Evolutionary conservation across 371 early-diverging fungal species (phyloP), one percentile per base, ranked within the genome.

Genomic region (Lichtheimia corymbifera): DNA sequence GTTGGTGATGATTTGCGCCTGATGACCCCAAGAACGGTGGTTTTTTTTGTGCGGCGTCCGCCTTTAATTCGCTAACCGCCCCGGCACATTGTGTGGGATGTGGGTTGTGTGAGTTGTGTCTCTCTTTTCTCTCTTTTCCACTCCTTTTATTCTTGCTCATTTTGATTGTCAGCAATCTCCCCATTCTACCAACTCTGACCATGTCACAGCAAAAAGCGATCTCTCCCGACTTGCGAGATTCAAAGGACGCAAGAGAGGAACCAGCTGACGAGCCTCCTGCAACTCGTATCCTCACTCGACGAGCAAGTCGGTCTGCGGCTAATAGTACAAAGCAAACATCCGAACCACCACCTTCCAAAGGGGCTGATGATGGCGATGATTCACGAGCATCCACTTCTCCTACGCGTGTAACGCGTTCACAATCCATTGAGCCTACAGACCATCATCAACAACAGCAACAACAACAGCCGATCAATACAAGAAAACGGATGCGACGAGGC

Each of bases 331-430:
- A n/a, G 47, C 18, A n/a, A 47, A n/a, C 47, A 22, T 22, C 47
- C 18, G 47, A 47, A 22, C 47, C n/a, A 47, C 22, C 47, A 47
- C 35, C 35, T 35, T 35, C 35, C 9, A 35, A 47, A 47, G 47
- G 20, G 47, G 47, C 22, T 18, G 54, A 53, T 41, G 54, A 30
- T 30, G 54, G 40, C n/a, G 54, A 59, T 15, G 24, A 18, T 35
- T 27, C 59, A 14, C 49, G 11, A 35, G 11, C 35, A 35, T 35
- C 35, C 5, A 35, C 35, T 9, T 35, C 35, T 35, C 52, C 24
- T 13, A 42, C 55, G 13, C 59, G 68, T 55, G 64, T 67, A 55
- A 67, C 68, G 52, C 59, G 68, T 17, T 67, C 68, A 17, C 63
- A 53, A 27, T 67, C 68, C 5, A 54, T 53, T 11, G 68, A 67